These are phyloP conservation scores for Tetracladium maxilliforme DNA, from an alignment of 2,329 filamentous ascomycete genomes.

Conservation along the genomic window DNA sequence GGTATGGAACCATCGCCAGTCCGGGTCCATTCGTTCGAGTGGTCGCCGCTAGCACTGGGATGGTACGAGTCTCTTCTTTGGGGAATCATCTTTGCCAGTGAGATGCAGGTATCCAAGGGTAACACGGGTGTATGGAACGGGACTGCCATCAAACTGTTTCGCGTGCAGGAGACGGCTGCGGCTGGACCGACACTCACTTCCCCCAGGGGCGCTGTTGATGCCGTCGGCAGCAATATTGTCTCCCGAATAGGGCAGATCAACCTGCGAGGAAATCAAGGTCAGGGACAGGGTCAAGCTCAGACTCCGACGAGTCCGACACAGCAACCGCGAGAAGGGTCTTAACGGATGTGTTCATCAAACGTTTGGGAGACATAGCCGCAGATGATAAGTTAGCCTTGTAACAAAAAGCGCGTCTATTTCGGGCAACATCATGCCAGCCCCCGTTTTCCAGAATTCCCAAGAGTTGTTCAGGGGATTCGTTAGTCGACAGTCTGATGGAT, in stretches of 20 bases:
- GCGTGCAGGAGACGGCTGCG: slow-evolving; percentile 71
- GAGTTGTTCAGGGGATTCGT: no score
- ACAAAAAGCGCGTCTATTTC: no score
- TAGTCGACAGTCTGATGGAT: no score
- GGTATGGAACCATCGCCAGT: slow-evolving; percentile 63
- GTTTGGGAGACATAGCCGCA: no score
- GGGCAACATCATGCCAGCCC: no score
- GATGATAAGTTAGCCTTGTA: no score
- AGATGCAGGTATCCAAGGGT: slow-evolving; percentile 77
- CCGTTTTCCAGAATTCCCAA: no score
- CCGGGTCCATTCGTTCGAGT: slow-evolving; percentile 82
- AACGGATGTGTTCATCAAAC: no score
- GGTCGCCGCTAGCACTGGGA: slow-evolving; percentile 76
- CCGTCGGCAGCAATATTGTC: slow-evolving; percentile 80
- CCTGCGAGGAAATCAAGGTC: slow-evolving; percentile 40
- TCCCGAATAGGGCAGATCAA: slow-evolving; percentile 74
- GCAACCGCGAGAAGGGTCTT: no score
- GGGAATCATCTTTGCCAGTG: slow-evolving; percentile 81
- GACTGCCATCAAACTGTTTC: slow-evolving; percentile 76
- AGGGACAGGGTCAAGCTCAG: no score
- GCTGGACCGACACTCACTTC: slow-evolving; percentile 70
- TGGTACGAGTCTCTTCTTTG: slow-evolving; percentile 95
- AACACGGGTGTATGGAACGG: slow-evolving; percentile 91
- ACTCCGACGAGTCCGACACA: no score
- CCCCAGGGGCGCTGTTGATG: slow-evolving; percentile 82